Evolutionary conservation across 2,329 filamentous ascomycete species (phyloP).

Genomic region (Keithomyces neogunnii): DNA sequence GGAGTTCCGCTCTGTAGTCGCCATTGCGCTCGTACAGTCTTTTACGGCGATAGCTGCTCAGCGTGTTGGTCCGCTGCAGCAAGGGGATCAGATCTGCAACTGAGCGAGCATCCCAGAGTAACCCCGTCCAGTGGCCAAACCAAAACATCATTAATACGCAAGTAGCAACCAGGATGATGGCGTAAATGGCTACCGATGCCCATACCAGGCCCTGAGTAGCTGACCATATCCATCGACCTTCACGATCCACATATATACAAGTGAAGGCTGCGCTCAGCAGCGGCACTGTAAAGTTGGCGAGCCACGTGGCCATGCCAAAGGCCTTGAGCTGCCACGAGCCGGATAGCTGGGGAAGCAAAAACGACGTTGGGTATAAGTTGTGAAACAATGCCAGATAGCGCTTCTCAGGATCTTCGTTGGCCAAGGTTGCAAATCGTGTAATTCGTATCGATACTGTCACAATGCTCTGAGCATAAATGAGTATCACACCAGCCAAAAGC

Average conservation of each 20-base stretch:
- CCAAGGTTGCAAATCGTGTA: slow-evolving; percentile 71
- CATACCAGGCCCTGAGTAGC: slow-evolving; percentile 71
- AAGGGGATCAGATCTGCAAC: slow-evolving; percentile 74
- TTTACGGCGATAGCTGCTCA: slow-evolving; percentile 64
- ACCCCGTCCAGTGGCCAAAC: slow-evolving; percentile 56
- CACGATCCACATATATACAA: slow-evolving; percentile 44
- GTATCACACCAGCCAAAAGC: slow-evolving; percentile 59
- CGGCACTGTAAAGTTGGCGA: slow-evolving; percentile 71
- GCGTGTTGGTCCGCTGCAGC: slow-evolving; percentile 70
- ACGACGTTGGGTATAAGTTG: slow-evolving; percentile 60
- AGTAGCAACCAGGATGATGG: slow-evolving; percentile 52
- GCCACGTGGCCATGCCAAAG: slow-evolving; percentile 64
- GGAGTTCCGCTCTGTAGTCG: slow-evolving; percentile 45
- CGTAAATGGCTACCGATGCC: slow-evolving; percentile 67
- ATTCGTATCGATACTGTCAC: slow-evolving; percentile 67
- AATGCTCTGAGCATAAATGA: slow-evolving; percentile 71
- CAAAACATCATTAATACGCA: slow-evolving; percentile 53
- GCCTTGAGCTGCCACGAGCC: slow-evolving; percentile 60
- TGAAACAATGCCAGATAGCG: slow-evolving; percentile 60
- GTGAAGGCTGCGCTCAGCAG: slow-evolving; percentile 72
- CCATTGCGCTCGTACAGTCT: slow-evolving; percentile 40
- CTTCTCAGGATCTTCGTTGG: slow-evolving; percentile 49
- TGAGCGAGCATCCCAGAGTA: slow-evolving; percentile 78
- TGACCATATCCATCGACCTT: slow-evolving; percentile 64
- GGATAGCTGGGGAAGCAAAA: slow-evolving; percentile 49